phyloP scores from a whole-genome alignment of 257 asterid genomes.

The Linaria vulgaris region DNA sequence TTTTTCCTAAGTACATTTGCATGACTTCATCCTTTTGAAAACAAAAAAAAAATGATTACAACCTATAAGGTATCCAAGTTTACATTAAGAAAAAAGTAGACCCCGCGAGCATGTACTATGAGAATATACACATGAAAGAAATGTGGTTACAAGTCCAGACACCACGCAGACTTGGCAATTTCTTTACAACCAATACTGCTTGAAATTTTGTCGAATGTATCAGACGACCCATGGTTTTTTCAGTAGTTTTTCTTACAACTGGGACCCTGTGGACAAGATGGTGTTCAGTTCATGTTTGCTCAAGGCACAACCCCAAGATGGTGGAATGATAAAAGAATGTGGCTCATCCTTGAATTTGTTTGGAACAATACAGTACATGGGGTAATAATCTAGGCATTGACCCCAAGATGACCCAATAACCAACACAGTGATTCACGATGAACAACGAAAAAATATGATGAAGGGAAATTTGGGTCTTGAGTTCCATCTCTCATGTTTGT shows the following conservation, averaged over 20 bases:
- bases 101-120: too few species aligned
- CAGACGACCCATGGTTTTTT: slow-evolving; percentile 56
- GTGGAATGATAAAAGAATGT: slow-evolving; percentile 91
- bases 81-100: too few species aligned
- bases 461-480: slow-evolving; percentile 65
- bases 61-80: too few species aligned
- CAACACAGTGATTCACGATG: slow-evolving; percentile 57
- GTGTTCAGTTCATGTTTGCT: slow-evolving; percentile 44
- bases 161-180: too few species aligned
- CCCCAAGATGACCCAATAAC: slow-evolving; percentile 59
- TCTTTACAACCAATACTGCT: too few species aligned
- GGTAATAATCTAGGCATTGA: slow-evolving; percentile 51
- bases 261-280: slow-evolving; percentile 75
- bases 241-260: slow-evolving; percentile 50
- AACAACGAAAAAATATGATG: slow-evolving; percentile 52
- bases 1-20: slow-evolving; percentile 42
- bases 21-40: neutral
- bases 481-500: slow-evolving; percentile 66
- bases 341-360: slow-evolving; percentile 61
- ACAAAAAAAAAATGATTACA: too few species aligned
- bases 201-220: slow-evolving; percentile 37
- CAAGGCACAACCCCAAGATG: slow-evolving; percentile 52
- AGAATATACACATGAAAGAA: too few species aligned
- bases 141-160: too few species aligned
- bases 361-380: slow-evolving; percentile 50